These are phyloP conservation scores for Closterium sp. DNA, from an alignment of 139 green algal species.

Conservation along the genomic window DNA sequence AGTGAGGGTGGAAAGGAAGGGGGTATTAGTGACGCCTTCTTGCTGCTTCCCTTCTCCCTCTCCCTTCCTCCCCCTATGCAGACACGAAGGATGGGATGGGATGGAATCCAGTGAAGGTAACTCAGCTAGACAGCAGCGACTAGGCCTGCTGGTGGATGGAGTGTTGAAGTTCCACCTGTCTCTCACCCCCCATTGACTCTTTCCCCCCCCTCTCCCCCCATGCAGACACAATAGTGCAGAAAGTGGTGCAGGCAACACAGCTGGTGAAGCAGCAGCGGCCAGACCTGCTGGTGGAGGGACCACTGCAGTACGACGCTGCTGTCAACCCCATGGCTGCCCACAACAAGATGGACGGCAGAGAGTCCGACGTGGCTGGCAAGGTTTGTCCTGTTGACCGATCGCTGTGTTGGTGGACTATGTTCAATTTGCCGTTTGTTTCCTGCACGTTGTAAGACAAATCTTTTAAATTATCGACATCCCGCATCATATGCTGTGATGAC, in stretches of 20 bases:
- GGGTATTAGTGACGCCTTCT: no score
- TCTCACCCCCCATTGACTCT: background rate
- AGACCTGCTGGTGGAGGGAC: constrained; percentile 72
- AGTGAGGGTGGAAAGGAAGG: no score
- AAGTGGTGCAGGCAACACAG: constrained; percentile 73
- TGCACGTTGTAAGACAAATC: no score
- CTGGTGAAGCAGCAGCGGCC: constrained; percentile 57
- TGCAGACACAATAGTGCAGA: constrained; percentile 62
- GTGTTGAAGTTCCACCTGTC: background rate
- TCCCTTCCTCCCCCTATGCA: background rate
- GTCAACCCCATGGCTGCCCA: constrained; percentile 59
- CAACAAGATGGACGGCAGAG: constrained; percentile 73
- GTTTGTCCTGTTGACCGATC: background rate
- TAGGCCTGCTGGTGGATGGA: constrained; percentile 72
- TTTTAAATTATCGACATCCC: no score
- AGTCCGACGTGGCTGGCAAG: constrained; percentile 69
- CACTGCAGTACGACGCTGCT: constrained; percentile 39
- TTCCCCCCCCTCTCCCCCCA: background rate
- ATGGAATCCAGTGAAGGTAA: constrained; percentile 66
- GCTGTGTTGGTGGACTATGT: background rate
- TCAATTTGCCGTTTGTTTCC: no score
- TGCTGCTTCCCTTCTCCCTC: no score
- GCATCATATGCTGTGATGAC: no score
- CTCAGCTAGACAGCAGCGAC: constrained; percentile 56
- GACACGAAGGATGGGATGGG: constrained; percentile 67